Percentiles rank a stretch among this genome's conserved stretches.
Conservation (phyloP, 1,284 basidiomycete species). For the Cutaneotrichosporon sp. region DNA sequence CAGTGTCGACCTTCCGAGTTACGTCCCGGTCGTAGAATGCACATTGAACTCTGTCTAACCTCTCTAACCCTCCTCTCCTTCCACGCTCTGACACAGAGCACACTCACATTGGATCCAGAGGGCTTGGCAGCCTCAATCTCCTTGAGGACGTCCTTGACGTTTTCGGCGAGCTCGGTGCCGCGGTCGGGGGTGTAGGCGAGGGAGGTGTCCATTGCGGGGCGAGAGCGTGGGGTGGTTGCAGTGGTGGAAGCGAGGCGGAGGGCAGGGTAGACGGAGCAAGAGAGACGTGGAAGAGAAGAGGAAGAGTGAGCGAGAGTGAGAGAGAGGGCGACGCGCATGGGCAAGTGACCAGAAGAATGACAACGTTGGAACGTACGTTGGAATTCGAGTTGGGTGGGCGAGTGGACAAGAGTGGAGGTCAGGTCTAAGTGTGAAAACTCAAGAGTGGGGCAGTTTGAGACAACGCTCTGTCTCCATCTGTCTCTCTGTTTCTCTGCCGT, state of each 20-base stretch:
- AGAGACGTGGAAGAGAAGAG: neutral
- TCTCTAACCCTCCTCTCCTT: neutral
- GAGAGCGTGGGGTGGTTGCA: conserved; percentile 3
- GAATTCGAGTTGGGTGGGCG: neutral
- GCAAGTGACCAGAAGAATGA: neutral
- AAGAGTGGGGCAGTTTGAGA: too few species aligned
- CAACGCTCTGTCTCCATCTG: too few species aligned
- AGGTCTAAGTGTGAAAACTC: too few species aligned
- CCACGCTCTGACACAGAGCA: neutral
- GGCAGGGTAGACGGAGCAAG: neutral
- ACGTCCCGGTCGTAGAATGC: too few species aligned
- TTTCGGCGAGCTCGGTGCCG: conserved; percentile 50
- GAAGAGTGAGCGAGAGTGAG: neutral
- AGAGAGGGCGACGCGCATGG: neutral
- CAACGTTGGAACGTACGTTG: neutral
- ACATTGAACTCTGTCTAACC: too few species aligned
- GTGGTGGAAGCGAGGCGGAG: neutral
- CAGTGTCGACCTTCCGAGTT: too few species aligned
- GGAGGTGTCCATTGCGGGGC: conserved; percentile 17
- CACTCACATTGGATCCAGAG: conserved; percentile 11
- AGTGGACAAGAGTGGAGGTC: too few species aligned
- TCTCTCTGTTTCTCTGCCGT: too few species aligned
- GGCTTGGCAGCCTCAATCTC: conserved; percentile 38
- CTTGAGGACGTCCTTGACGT: conserved; percentile 49
- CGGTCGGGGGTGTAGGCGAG: conserved; percentile 48